Evolutionary conservation across 495 filamentous ascomycete species (phyloP), one percentile per base, ranked within the genome.

Genomic region (Amorphotheca resinae): DNA sequence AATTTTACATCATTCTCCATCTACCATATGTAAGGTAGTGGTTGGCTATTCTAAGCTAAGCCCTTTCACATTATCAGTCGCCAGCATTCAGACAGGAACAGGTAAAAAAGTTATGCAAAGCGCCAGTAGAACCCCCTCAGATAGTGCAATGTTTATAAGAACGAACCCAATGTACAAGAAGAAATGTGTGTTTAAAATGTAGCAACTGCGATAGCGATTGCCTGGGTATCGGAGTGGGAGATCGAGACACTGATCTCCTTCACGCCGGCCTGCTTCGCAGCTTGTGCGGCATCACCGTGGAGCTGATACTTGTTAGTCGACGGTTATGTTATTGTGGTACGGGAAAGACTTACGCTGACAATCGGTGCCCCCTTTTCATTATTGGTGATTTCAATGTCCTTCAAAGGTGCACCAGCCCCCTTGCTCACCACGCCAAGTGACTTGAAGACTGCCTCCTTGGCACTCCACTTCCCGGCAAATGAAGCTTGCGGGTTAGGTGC

Each of bases 381-480:
- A 46, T 72, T 77, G 28, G 70, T 60, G 47, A 99, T 87, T 70
- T 99, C 91, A 64, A 99, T 96, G 11, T 95, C 89, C 67, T 80
- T 88, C 65, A 99, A 53, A 14, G 82, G 72, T 39, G 91, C 88
- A 47, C 93, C 91, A 9, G 80, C 87, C 41, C 91, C 91, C 62
- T 82, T 79, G 58, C 84, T 75, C 50, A 71, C 60, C n/a, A 95
- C 85, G 31, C 86, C 84, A n/a, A 99, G 65, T 9, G 83, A 82
- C 72, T 99, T 99, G 68, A 99, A 99, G 3, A 99, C 87, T 3
- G 89, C 91, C 67, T 99, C 91, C 64, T 99, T 99, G 2, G 91
- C 91, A 50, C 78, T 85, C 91, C 91, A 99, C 44, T 85, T 76
- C 12, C 91, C 91, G 0, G 91, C 83, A 63, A 94, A 95, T 31